Evolutionary conservation across 441 rosid genomes (phyloP), one percentile per base, ranked within the genome.

Genomic region (Melastoma candidum): DNA sequence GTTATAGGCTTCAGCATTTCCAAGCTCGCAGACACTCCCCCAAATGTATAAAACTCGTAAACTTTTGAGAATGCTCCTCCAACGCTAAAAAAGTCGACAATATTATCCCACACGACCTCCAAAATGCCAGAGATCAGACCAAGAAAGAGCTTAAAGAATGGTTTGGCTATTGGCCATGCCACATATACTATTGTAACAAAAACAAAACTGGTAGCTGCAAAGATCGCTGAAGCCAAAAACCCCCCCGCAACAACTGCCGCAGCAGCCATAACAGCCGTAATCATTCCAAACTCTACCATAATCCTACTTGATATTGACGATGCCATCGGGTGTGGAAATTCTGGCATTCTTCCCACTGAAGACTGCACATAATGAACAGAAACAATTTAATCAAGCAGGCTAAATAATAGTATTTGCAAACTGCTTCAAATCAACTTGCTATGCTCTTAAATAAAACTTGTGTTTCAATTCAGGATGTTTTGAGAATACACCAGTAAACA

Each of bases 301-400:
- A 87, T 72, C 76, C 97, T 80, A 73, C 97, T 83, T 52, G 97
- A 90, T 71, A 90, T 90, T 49, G 95, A 84, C 63, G 95, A 90
- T 26, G 96, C 97, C n/a, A 85, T 81, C 2, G 95, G 96, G 74
- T 83, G 79, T 58, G 96, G 95, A 46, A 71, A 81, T 67, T 83
- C 93, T 11, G 84, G 78, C 60, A 83, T 66, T 61, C 73, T 83
- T 63, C 82, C 96, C 61, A 84, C 88, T 72, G 77, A 83, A 44
- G 86, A 79, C 97, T 90, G 77, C 79, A 79, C 59, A 53, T 1
- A 4, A 32, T 32, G 8, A 32, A 32, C 41, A 8, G 41, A 1
- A 6, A 32, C 5, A 32, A 32, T 32, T 6, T 32, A 32, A 32
- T 32, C 41, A 32, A 32, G 8, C 41, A 32, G 41, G 41, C 41